phyloP scores from a whole-genome alignment of 495 filamentous ascomycete genomes.

The Trichoderma orchidacearum region DNA sequence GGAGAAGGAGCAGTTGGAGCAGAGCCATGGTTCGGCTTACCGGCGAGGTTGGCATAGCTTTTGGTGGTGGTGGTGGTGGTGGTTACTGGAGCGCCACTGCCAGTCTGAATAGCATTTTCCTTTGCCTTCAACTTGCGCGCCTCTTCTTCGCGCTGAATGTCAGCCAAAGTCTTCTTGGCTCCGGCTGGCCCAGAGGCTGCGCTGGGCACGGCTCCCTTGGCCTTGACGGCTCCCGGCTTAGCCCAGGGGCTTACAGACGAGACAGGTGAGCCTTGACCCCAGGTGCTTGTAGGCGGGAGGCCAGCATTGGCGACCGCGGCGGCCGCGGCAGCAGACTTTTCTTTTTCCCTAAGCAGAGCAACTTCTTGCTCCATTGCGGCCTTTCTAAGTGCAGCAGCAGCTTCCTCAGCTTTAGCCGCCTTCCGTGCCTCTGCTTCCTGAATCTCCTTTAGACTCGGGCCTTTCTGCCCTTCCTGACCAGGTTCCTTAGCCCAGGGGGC shows the following conservation, averaged over 20 bases:
- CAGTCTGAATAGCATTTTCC: constrained; percentile 34
- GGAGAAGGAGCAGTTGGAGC: constrained; percentile 13
- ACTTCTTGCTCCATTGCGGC: constrained; percentile 65
- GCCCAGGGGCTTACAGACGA: constrained; percentile 40
- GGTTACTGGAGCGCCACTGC: constrained; percentile 26
- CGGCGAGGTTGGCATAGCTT: constrained; percentile 88
- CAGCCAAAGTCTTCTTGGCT: constrained; percentile 80
- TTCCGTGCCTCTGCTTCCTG: constrained; percentile 90
- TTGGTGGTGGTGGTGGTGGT: constrained; percentile 62
- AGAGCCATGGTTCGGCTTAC: constrained; percentile 38
- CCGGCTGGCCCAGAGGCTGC: constrained; percentile 27
- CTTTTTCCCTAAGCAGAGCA: constrained; percentile 34
- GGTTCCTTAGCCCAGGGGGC: constrained; percentile 91
- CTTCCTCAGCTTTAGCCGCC: constrained; percentile 76
- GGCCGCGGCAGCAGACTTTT: constrained; percentile 48
- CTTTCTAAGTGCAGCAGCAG: constrained; percentile 65
- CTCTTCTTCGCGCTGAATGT: constrained; percentile 96
- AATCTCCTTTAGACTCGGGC: constrained; percentile 90
- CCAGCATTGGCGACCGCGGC: constrained; percentile 35
- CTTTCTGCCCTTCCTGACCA: constrained; percentile 56
- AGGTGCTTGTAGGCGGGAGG: constrained; percentile 78
- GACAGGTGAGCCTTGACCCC: constrained; percentile 66
- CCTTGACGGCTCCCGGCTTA: constrained; percentile 38
- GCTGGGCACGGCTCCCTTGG: constrained; percentile 10
- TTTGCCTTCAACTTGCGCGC: constrained; percentile 66